A percentile compares a stretch with the other conserved stretches of the same genome.
These are phyloP conservation scores for Nakaseomyces delphensis DNA, from an alignment of 1,139 yeast genomes.

Conservation along the genomic window DNA sequence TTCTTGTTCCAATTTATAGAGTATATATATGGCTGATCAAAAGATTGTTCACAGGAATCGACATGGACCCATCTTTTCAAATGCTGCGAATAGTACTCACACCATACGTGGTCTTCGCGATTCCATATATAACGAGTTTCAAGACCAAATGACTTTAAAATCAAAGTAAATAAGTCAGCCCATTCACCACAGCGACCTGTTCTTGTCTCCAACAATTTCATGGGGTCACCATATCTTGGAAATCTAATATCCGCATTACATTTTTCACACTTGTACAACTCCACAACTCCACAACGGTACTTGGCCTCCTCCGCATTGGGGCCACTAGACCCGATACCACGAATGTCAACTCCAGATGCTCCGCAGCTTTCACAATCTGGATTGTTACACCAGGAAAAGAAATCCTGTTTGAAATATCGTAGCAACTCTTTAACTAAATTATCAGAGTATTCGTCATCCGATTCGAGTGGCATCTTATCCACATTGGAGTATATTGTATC, in stretches of 20 bases:
- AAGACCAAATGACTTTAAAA: conserved; percentile 59
- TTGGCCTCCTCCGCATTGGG: conserved; percentile 38
- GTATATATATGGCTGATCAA: conserved; percentile 71
- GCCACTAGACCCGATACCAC: conserved; percentile 29
- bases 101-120: conserved; percentile 93
- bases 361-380: conserved; percentile 58
- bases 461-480: conserved; percentile 30
- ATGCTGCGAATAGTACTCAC: conserved; percentile 65
- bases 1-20: conserved; percentile 85
- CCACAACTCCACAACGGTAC: conserved; percentile 45
- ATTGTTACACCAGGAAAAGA: conserved; percentile 75
- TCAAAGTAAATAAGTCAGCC: conserved; percentile 74
- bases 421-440: conserved; percentile 58
- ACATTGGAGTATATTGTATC: conserved; percentile 34
- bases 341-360: conserved; percentile 27
- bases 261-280: conserved; percentile 49
- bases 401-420: conserved; percentile 68
- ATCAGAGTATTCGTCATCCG: conserved; percentile 52
- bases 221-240: conserved; percentile 68
- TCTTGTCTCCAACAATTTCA: conserved; percentile 49
- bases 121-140: conserved; percentile 73
- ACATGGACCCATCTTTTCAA: conserved; percentile 74
- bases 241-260: conserved; percentile 49
- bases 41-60: conserved; percentile 82
- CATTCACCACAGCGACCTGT: conserved; percentile 92